These are phyloP conservation scores for Apiotrichum siamense DNA, from an alignment of 1,284 basidiomycete genomes.

Conservation along the genomic window DNA sequence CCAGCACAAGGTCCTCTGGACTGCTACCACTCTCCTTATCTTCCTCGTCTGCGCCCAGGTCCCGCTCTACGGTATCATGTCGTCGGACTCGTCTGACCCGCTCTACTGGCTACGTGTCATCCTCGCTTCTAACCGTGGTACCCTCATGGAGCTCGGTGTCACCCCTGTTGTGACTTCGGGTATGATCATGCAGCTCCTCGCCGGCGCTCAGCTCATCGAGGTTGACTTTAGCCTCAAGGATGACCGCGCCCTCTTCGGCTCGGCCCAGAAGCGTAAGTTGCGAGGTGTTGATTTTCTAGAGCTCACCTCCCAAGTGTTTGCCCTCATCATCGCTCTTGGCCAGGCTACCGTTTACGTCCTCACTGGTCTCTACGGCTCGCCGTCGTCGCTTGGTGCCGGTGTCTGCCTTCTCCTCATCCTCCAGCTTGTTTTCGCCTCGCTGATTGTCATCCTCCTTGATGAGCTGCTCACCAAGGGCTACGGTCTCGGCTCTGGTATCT, in stretches of 20 bases:
- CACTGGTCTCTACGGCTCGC: slow-evolving; percentile 93
- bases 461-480: slow-evolving; percentile 99
- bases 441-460: slow-evolving; percentile 97
- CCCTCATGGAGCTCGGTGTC: slow-evolving; percentile 98
- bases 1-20: slow-evolving; percentile 96
- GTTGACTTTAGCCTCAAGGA: slow-evolving; percentile 97
- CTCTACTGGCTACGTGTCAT: slow-evolving; percentile 99
- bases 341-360: slow-evolving; percentile 97
- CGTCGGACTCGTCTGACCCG: slow-evolving; percentile 93
- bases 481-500: slow-evolving; percentile 96
- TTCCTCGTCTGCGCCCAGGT: slow-evolving; percentile 97
- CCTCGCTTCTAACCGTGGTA: slow-evolving; percentile 94
- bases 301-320: slow-evolving; percentile 68
- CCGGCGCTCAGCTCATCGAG: slow-evolving; percentile 94
- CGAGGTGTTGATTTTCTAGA: too few relatives aligned
- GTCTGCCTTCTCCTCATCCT: slow-evolving; percentile 92
- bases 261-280: slow-evolving; percentile 87
- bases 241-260: slow-evolving; percentile 90
- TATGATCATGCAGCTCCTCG: slow-evolving; percentile 99
- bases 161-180: slow-evolving; percentile 95
- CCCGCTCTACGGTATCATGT: slow-evolving; percentile 95
- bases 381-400: slow-evolving; percentile 87
- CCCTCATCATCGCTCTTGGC: slow-evolving; percentile 91
- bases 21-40: slow-evolving; percentile 91
- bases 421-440: slow-evolving; percentile 85